A percentile compares a stretch with the other conserved stretches of the same genome.
Conservation (phyloP, 768 basidiomycete species). For the Imleria badia region DNA sequence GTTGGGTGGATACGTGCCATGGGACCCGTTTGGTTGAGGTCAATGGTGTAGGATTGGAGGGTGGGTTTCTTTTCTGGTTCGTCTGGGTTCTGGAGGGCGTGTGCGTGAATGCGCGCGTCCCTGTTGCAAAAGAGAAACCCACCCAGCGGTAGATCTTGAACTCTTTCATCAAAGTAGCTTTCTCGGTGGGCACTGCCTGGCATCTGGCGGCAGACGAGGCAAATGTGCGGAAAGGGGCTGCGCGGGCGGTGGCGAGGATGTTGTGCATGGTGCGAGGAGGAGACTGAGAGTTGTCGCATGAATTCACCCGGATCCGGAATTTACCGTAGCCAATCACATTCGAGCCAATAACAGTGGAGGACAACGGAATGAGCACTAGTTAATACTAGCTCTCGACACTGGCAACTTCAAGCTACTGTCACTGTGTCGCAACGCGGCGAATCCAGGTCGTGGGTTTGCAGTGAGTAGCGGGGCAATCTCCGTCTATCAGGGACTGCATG, state of each 20-base stretch:
- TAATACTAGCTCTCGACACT: too few relatives aligned
- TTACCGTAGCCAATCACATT: constrained; percentile 24
- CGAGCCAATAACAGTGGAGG: too few relatives aligned
- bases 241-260: constrained; percentile 2
- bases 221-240: constrained; percentile 32
- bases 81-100: constrained; percentile 75
- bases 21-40: constrained; percentile 92
- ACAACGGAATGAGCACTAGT: too few relatives aligned
- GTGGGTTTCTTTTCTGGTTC: constrained; percentile 88
- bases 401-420: too few relatives aligned
- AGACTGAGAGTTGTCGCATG: constrained; percentile 15
- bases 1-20: constrained; percentile 57
- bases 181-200: constrained; percentile 54
- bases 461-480: too few relatives aligned
- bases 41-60: constrained; percentile 88
- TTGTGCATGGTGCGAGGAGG: constrained; percentile 12
- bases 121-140: not conserved
- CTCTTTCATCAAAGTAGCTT: constrained; percentile 79
- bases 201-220: constrained; percentile 24
- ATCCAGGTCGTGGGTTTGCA: too few relatives aligned
- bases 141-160: constrained; percentile 99
- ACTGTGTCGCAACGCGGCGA: too few relatives aligned
- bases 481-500: too few relatives aligned
- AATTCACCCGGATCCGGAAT: constrained; percentile 18
- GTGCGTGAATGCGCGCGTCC: not conserved